Percentiles rank a stretch among this genome's conserved stretches.
These are phyloP conservation scores for Cercospora citrullina DNA, from an alignment of 2,329 filamentous ascomycete species.

Conservation along the genomic window DNA sequence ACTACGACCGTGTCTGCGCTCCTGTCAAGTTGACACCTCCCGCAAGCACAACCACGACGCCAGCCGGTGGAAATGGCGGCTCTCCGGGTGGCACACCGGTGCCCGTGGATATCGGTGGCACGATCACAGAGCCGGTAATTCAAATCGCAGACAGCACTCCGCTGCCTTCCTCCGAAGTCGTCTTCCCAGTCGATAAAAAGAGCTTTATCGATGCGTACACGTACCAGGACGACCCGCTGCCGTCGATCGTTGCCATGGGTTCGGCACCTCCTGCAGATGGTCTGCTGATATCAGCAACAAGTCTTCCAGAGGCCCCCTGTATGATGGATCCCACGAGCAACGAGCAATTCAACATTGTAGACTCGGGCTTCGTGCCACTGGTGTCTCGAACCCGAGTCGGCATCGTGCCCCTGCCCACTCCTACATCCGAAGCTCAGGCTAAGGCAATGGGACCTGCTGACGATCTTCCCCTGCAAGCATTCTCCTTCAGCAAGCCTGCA, in stretches of 20 bases:
- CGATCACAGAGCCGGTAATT: background rate
- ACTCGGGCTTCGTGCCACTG: slow-evolving; percentile 8
- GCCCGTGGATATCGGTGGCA: background rate
- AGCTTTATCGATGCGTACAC: slow-evolving; percentile 4
- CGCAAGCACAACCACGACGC: too few species aligned
- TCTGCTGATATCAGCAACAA: background rate
- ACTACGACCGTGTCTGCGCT: background rate
- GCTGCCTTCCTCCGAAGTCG: background rate
- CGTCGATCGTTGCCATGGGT: slow-evolving; percentile 5
- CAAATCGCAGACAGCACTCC: background rate
- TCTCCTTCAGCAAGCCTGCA: slow-evolving; percentile 10
- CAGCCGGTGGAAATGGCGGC: too few species aligned
- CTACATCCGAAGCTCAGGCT: slow-evolving; percentile 14
- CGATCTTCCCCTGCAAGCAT: background rate
- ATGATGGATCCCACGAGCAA: slow-evolving; percentile 2
- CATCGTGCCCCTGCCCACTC: slow-evolving; percentile 4
- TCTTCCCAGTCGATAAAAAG: slow-evolving; percentile 3
- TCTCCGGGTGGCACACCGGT: background rate
- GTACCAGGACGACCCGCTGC: slow-evolving; percentile 6
- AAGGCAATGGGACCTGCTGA: slow-evolving; percentile 15
- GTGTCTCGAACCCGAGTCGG: background rate
- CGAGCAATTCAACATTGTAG: slow-evolving; percentile 9
- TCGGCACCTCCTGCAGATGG: background rate
- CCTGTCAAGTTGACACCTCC: background rate
- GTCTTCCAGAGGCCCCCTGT: background rate